Percentiles rank a stretch among this genome's conserved stretches.
phyloP scores from a whole-genome alignment of 345 rosid genomes.

The Camelina sativa region DNA sequence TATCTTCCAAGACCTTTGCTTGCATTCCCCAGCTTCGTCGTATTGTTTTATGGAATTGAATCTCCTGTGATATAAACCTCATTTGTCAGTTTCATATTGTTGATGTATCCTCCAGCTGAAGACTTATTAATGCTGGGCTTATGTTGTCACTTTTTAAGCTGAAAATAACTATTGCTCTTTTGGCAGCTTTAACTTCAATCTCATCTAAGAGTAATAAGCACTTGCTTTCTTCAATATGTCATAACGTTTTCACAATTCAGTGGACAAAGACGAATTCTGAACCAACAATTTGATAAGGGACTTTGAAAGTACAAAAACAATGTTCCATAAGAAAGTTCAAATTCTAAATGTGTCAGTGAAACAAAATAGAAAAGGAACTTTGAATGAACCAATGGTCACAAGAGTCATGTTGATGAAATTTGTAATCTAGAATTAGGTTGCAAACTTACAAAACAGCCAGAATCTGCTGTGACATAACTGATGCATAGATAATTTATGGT shows the following conservation, averaged over 20 bases:
- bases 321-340: neutral
- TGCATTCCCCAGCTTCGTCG: neutral
- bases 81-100: slow-evolving; percentile 7
- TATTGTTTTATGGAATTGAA: slow-evolving; percentile 24
- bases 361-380: neutral
- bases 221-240: neutral
- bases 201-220: neutral
- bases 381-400: neutral
- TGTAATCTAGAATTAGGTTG: neutral
- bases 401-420: slow-evolving; percentile 4
- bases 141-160: slow-evolving; percentile 21
- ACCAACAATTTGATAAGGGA: neutral
- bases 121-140: slow-evolving; percentile 18
- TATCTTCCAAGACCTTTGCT: neutral
- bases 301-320: neutral
- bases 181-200: neutral
- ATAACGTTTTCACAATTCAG: neutral
- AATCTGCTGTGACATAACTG: slow-evolving; percentile 16
- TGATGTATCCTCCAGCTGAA: slow-evolving; percentile 33
- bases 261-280: neutral
- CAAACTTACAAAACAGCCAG: slow-evolving; percentile 26
- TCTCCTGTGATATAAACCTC: slow-evolving; percentile 32
- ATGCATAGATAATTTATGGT: slow-evolving; percentile 18
- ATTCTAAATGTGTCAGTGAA: neutral
- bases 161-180: slow-evolving; percentile 20